Conservation (phyloP, 345 rosid species). For the Rhodamnia rubescens region DNA sequence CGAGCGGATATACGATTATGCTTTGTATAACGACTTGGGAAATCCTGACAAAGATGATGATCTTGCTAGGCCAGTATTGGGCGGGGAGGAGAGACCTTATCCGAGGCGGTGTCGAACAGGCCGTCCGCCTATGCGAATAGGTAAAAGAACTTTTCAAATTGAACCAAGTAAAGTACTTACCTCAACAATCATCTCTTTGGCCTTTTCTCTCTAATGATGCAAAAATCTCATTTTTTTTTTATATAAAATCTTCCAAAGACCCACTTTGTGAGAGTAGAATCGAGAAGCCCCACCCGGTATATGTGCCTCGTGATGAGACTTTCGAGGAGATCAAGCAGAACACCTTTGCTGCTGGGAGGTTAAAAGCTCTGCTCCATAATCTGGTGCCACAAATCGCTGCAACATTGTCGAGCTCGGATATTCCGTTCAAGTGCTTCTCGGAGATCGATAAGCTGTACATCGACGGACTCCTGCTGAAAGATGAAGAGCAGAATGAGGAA, state of each 20-base stretch:
- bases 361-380: slow-evolving; percentile 85
- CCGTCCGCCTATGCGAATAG: slow-evolving; percentile 48
- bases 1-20: slow-evolving; percentile 81
- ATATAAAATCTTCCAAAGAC: slow-evolving; percentile 29
- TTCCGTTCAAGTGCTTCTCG: slow-evolving; percentile 79
- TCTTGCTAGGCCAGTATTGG: slow-evolving; percentile 59
- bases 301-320: slow-evolving; percentile 86
- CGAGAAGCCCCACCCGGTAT: slow-evolving; percentile 72
- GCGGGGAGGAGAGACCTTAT: slow-evolving; percentile 60
- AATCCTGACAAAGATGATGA: slow-evolving; percentile 69
- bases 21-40: slow-evolving; percentile 71
- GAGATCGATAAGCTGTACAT: slow-evolving; percentile 76
- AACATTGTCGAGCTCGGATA: slow-evolving; percentile 62
- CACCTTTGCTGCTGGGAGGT: slow-evolving; percentile 71
- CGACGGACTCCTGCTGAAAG: slow-evolving; percentile 44
- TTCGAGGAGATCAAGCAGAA: slow-evolving; percentile 91
- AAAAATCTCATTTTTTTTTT: background rate
- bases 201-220: background rate
- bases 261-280: slow-evolving; percentile 62
- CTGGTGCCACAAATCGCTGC: slow-evolving; percentile 82
- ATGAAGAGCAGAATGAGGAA: slow-evolving; percentile 21
- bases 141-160: slow-evolving; percentile 10
- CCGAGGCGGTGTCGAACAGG: slow-evolving; percentile 95
- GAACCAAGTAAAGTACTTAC: background rate
- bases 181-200: background rate